phyloP scores from a whole-genome alignment of 192 early-diverging fungal species.

The Fimicolochytrium jonesii region DNA sequence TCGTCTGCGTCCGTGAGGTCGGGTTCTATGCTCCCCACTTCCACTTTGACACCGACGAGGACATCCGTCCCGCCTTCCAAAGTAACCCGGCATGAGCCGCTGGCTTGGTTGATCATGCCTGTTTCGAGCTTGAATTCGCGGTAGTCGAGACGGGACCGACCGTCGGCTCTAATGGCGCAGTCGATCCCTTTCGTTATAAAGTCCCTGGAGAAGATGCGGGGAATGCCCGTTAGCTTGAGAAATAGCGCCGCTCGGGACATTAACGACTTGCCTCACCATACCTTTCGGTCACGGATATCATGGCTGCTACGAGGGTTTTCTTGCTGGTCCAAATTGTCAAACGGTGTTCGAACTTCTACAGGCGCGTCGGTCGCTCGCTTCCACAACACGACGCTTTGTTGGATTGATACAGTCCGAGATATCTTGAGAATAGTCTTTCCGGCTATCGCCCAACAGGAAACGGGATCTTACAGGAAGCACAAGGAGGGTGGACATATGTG shows the following conservation, averaged over 20 bases:
- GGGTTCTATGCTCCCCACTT: constrained; percentile 60
- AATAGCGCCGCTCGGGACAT: background rate
- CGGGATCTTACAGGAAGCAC: too few relatives aligned
- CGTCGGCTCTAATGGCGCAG: constrained; percentile 79
- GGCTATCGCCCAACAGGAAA: too few relatives aligned
- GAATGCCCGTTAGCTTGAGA: background rate
- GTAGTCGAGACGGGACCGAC: constrained; percentile 71
- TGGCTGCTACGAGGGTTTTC: background rate
- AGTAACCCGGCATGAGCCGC: constrained; percentile 71
- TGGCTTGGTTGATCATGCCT: constrained; percentile 84
- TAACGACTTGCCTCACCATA: background rate
- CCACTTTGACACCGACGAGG: constrained; percentile 92
- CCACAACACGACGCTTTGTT: too few relatives aligned
- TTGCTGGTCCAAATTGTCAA: background rate
- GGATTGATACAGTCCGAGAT: too few relatives aligned
- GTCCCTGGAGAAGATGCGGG: constrained; percentile 35
- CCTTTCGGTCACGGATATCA: constrained; percentile 9
- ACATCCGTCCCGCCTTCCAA: constrained; percentile 82
- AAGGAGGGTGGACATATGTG: too few relatives aligned
- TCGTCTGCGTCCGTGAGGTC: constrained; percentile 36
- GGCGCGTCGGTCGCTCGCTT: too few relatives aligned
- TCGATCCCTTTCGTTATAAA: constrained; percentile 83
- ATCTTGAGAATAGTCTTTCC: too few relatives aligned
- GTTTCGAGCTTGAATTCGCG: constrained; percentile 79
- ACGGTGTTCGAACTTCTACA: background rate